Conservation (phyloP, 164 flowering plant species). For the Sedum album region DNA sequence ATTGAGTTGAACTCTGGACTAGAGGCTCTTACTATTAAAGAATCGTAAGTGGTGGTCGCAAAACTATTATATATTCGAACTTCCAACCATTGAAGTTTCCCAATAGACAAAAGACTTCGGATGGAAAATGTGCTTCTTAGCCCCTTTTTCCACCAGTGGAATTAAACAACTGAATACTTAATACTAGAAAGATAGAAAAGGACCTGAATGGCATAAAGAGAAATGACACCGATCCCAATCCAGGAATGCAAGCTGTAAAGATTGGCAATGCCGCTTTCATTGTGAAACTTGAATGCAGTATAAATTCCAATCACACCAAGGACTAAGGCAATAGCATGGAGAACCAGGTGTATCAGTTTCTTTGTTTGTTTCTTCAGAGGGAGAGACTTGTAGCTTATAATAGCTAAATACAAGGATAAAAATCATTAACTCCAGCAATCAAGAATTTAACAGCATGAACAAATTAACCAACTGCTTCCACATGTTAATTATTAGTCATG, state of each 20-base stretch:
- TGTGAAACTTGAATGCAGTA: constrained; percentile 76
- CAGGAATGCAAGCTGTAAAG: constrained; percentile 96
- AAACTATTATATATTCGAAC: background rate
- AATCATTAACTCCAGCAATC: background rate
- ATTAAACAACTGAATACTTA: too few relatives aligned
- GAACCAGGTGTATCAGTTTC: constrained; percentile 68
- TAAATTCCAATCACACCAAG: constrained; percentile 70
- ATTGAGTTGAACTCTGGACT: background rate
- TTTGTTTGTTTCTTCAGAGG: constrained; percentile 57
- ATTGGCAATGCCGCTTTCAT: constrained; percentile 70
- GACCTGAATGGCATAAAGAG: constrained; percentile 88
- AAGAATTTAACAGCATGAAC: background rate
- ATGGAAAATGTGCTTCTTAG: background rate
- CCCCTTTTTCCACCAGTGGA: too few relatives aligned
- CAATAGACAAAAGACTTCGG: background rate
- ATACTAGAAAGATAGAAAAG: background rate
- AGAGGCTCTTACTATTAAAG: background rate
- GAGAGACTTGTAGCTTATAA: constrained; percentile 65
- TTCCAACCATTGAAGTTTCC: background rate
- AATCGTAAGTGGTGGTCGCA: background rate
- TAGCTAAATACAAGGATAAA: constrained; percentile 32
- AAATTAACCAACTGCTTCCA: background rate
- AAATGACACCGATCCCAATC: constrained; percentile 71
- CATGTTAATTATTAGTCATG: too few relatives aligned
- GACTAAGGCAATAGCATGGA: constrained; percentile 63